A percentile compares a stretch with the other conserved stretches of the same genome.
Conservation (phyloP, 2,329 filamentous ascomycete genomes). For the Ceratocystis harringtonii region DNA sequence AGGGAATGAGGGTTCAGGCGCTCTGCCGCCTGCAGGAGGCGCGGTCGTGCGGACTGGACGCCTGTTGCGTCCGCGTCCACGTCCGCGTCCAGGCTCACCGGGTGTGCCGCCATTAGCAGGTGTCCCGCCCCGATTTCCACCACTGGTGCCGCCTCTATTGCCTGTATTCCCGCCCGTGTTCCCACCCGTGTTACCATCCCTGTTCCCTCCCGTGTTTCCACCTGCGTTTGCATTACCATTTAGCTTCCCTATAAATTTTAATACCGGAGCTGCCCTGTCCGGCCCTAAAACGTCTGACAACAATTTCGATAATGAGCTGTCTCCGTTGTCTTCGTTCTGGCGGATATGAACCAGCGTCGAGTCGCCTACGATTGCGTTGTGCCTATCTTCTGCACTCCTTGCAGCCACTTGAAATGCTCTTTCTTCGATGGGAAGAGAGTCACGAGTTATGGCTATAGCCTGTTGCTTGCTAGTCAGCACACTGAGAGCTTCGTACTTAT, state of each 20-base stretch:
- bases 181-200: background rate
- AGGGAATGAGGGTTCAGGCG: background rate
- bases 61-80: background rate
- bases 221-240: background rate
- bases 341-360: conserved; percentile 1
- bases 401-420: background rate
- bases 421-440: background rate
- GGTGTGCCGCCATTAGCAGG: background rate
- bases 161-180: background rate
- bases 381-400: background rate
- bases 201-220: background rate
- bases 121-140: background rate
- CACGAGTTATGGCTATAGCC: conserved; percentile 8
- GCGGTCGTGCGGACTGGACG: conserved; percentile 7
- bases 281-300: background rate
- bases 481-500: background rate
- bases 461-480: background rate
- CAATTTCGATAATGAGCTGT: background rate
- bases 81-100: background rate
- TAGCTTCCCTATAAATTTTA: background rate
- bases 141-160: background rate
- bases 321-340: background rate
- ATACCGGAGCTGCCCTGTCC: background rate
- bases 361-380: background rate
- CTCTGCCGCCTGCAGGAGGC: conserved; percentile 1